Conservation (phyloP, 1,139 yeast species). For the Yamadazyma dushanensis region DNA sequence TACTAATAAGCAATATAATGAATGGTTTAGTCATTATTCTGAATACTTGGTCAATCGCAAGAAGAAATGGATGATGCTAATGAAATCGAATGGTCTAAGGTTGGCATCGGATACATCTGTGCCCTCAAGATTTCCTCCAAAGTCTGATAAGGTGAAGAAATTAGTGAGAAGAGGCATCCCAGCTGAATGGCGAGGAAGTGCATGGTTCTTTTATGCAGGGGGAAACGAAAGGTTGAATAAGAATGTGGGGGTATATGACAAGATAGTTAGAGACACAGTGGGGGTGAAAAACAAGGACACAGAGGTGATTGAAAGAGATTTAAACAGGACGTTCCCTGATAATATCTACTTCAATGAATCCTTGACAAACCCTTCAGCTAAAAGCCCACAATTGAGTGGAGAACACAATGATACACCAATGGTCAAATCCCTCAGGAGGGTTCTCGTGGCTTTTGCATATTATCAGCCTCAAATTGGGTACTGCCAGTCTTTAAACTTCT, state of each 20-base stretch:
- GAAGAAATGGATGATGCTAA: conserved; percentile 69
- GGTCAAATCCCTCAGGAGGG: conserved; percentile 74
- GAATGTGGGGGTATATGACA: conserved; percentile 72
- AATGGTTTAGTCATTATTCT: conserved; percentile 74
- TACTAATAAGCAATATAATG: conserved; percentile 58
- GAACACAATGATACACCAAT: conserved; percentile 53
- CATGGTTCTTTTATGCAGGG: conserved; percentile 97
- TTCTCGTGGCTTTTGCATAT: conserved; percentile 78
- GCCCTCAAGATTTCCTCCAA: conserved; percentile 71
- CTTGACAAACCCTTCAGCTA: conserved; percentile 19
- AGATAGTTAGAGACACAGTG: conserved; percentile 56
- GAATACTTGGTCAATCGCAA: conserved; percentile 62
- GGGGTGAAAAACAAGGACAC: conserved; percentile 64
- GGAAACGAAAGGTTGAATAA: conserved; percentile 74
- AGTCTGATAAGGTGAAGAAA: conserved; percentile 77
- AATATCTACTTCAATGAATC: conserved; percentile 63
- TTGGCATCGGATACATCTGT: conserved; percentile 26
- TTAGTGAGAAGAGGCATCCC: conserved; percentile 91
- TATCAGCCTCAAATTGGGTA: conserved; percentile 91
- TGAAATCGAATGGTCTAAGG: conserved; percentile 68
- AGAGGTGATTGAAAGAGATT: conserved; percentile 90
- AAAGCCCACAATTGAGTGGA: conserved; percentile 14
- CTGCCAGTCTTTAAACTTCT: conserved; percentile 90
- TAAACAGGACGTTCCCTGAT: conserved; percentile 93
- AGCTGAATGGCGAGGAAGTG: conserved; percentile 94